Conservation (phyloP, 495 filamentous ascomycete species). For the Collariella sp. region DNA sequence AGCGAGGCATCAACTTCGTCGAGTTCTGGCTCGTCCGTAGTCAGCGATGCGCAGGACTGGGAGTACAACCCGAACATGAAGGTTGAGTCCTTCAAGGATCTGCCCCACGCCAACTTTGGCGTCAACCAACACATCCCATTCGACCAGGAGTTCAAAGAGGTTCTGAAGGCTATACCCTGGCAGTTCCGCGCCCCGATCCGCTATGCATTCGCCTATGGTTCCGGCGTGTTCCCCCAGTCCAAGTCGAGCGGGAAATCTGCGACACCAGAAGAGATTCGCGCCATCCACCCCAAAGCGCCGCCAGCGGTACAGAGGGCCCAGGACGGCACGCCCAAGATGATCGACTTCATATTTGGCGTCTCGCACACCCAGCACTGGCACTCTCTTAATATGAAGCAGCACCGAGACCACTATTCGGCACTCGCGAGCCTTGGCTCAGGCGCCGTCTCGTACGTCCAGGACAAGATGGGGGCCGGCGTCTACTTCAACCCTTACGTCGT, state of each 20-base stretch:
- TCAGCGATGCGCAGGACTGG: conserved; percentile 48
- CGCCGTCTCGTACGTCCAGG: conserved; percentile 73
- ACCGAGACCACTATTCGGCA: conserved; percentile 86
- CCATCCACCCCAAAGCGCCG: conserved; percentile 67
- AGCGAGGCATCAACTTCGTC: conserved; percentile 23
- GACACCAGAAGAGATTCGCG: conserved; percentile 44
- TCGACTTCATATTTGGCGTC: conserved; percentile 96
- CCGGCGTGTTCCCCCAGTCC: conserved; percentile 86
- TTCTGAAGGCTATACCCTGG: conserved; percentile 79
- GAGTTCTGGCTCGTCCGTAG: conserved; percentile 25
- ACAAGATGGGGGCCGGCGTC: conserved; percentile 81
- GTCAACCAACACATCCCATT: conserved; percentile 93
- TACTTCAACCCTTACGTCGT: conserved; percentile 97
- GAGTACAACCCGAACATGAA: conserved; percentile 69
- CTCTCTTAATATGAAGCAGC: conserved; percentile 75
- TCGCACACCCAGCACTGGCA: conserved; percentile 97
- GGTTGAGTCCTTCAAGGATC: conserved; percentile 73
- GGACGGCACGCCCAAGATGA: conserved; percentile 84
- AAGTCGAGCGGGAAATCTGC: conserved; percentile 37
- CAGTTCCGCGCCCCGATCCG: conserved; percentile 86
- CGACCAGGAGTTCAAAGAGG: conserved; percentile 89
- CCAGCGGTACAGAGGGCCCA: conserved; percentile 71
- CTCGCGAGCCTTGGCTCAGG: conserved; percentile 80
- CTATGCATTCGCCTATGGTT: conserved; percentile 96
- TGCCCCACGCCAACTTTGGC: conserved; percentile 82